Percentiles rank a stretch among this genome's conserved stretches.
These are phyloP conservation scores for Metschnikowia baotianmanensis DNA, from an alignment of 805 yeast genomes.

Conservation along the genomic window DNA sequence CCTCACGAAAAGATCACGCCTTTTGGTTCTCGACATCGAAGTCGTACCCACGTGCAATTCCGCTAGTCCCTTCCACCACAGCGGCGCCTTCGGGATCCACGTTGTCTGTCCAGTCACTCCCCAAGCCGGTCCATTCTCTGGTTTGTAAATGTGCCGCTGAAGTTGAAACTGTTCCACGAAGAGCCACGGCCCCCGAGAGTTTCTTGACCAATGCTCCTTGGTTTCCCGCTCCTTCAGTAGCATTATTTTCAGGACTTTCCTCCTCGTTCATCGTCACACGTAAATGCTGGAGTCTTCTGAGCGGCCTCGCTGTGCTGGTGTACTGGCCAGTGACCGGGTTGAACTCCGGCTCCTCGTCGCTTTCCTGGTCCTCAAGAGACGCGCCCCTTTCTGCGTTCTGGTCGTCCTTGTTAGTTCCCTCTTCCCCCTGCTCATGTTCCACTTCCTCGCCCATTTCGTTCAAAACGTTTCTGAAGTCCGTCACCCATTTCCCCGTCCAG, in stretches of 20 bases:
- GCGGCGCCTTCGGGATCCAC: slow-evolving; percentile 62
- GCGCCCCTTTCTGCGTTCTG: slow-evolving; percentile 11
- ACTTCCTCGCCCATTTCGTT: slow-evolving; percentile 36
- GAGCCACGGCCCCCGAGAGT: slow-evolving; percentile 57
- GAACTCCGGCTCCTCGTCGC: slow-evolving; percentile 68
- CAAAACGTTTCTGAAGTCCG: slow-evolving; percentile 64
- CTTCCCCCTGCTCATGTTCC: slow-evolving; percentile 15
- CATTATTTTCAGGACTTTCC: slow-evolving; percentile 16
- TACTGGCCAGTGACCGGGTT: slow-evolving; percentile 84
- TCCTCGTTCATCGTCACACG: slow-evolving; percentile 47
- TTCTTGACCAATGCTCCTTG: slow-evolving; percentile 49
- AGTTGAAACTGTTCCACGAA: slow-evolving; percentile 81
- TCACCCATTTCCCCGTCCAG: slow-evolving; percentile 95
- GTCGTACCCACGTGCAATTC: slow-evolving; percentile 86
- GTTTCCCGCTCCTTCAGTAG: slow-evolving; percentile 5
- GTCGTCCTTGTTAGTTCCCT: neutral
- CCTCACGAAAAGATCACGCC: too few species aligned
- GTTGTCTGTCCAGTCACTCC: slow-evolving; percentile 62
- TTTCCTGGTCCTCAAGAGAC: slow-evolving; percentile 18
- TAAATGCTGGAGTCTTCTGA: slow-evolving; percentile 63
- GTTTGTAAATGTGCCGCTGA: slow-evolving; percentile 75
- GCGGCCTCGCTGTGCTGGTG: slow-evolving; percentile 69
- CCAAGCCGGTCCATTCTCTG: slow-evolving; percentile 86
- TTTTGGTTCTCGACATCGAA: slow-evolving; percentile 22
- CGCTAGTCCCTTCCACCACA: slow-evolving; percentile 78